Base-by-base conservation (phyloP, 371 early-diverging fungal genomes). In the Mortierella sp. region DNA sequence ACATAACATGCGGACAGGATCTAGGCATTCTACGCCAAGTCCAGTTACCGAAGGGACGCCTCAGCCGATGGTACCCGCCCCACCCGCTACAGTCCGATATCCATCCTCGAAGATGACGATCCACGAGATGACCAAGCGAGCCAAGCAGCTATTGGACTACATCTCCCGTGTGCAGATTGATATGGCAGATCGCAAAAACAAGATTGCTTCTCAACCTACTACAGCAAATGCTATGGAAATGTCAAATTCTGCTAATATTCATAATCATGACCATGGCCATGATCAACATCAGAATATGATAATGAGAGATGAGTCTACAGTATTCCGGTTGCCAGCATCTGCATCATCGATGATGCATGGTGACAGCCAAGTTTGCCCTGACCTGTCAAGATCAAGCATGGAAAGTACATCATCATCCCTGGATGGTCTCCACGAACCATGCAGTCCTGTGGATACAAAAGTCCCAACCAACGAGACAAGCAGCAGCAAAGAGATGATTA, bases 61-160 rank as follows among this genome's bases (percentile, higher is more conserved):
- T 51, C 87, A 86, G 13, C 71, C 78, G 0, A 78, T 86, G 64
- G 83, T 83, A 32, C 69, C 74, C 4, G 80, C 87, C 0, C 83
- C 86, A n/a, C 87, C 89, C 2, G 86, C 88, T 2, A 84, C 84
- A 57, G 73, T 88, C 47, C 87, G 86, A 66, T 86, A 87, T 56
- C 90, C 90, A 15, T 82, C 83, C 54, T 62, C 89, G 1, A 87
- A 86, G 70, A 87, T 90, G 85, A 70, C 88, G 1, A 76, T 91
- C 35, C 83, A 84, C 1, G 90, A 92, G 10, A 92, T 90, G 92
- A 86, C 84, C 43, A 88, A 86, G 64, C 86, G 92, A 13, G 88
- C 88, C 15, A 86, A 88, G 61, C 88, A 87, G 53, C 78, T 92
- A 34, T 62, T 89, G 67, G 90, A 89, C 37, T 89, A 88, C 56